Percentiles rank a stretch among this genome's conserved stretches.
phyloP scores from a whole-genome alignment of 495 filamentous ascomycete genomes.

The Xylaria cubensis region DNA sequence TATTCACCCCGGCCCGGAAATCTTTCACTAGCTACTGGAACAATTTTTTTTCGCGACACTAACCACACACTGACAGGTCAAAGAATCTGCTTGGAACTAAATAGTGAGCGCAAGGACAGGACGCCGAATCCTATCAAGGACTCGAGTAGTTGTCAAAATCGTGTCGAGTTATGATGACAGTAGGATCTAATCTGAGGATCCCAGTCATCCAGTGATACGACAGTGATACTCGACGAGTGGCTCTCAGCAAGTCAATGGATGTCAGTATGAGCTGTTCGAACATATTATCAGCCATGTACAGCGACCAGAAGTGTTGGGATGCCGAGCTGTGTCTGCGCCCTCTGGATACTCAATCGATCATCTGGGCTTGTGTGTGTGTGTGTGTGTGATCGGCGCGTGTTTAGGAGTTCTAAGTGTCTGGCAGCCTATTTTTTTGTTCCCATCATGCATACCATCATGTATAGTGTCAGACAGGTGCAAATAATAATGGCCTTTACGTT shows the following conservation, averaged over 20 bases:
- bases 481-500: background rate
- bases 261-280: background rate
- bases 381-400: background rate
- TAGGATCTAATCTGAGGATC: background rate
- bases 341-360: background rate
- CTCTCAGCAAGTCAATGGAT: background rate
- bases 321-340: background rate
- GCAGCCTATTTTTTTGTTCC: background rate
- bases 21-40: slow-evolving; percentile 12
- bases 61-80: background rate
- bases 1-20: background rate
- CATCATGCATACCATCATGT: background rate
- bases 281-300: background rate
- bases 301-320: background rate
- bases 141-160: background rate
- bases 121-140: background rate
- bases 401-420: background rate
- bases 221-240: background rate
- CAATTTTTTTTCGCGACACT: background rate
- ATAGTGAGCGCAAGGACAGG: background rate
- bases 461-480: background rate
- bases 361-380: background rate
- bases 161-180: background rate
- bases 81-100: background rate
- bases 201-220: background rate